phyloP scores from a whole-genome alignment of 2,329 filamentous ascomycete species.

The Mycocentrospora acerina region DNA sequence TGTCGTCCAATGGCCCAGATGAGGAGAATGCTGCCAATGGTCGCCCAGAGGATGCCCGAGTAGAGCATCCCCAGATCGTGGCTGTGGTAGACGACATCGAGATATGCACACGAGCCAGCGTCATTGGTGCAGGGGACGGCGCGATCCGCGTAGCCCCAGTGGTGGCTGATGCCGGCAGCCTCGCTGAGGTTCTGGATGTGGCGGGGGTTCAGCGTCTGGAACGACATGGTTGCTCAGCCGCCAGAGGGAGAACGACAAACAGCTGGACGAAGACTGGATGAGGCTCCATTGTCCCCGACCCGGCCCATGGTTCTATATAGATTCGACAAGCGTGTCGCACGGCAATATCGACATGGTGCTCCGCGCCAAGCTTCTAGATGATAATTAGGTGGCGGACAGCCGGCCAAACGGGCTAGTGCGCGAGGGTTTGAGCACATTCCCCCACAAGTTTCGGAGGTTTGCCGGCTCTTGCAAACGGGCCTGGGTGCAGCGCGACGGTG shows the following conservation, averaged over 20 bases:
- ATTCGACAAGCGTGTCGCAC: slow-evolving; percentile 9
- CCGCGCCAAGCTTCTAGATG: slow-evolving; percentile 21
- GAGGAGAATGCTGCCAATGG: slow-evolving; percentile 52
- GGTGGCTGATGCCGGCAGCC: slow-evolving; percentile 43
- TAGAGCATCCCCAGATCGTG: slow-evolving; percentile 60
- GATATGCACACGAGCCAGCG: slow-evolving; percentile 59
- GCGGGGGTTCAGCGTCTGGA: slow-evolving; percentile 20
- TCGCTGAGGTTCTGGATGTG: slow-evolving; percentile 50
- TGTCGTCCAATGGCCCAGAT: slow-evolving; percentile 45
- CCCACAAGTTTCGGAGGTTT: slow-evolving; percentile 22
- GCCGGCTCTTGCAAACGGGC: slow-evolving; percentile 1
- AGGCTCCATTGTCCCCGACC: slow-evolving; percentile 1
- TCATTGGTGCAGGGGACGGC: slow-evolving; percentile 61
- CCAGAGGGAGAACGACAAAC: slow-evolving; percentile 8
- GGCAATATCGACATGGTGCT: slow-evolving; percentile 9
- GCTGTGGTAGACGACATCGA: slow-evolving; percentile 56
- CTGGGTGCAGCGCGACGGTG: slow-evolving; percentile 2
- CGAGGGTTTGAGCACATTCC: slow-evolving; percentile 35
- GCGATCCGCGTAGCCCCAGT: slow-evolving; percentile 61
- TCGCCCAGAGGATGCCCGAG: slow-evolving; percentile 59
- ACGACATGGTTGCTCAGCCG: slow-evolving; percentile 17
- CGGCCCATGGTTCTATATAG: slow-evolving; percentile 14
- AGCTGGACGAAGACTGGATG: slow-evolving; percentile 11
- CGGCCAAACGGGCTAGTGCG: slow-evolving; percentile 15
- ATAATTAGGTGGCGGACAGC: slow-evolving; percentile 3